phyloP scores from a whole-genome alignment of 139 green algal genomes.

The Diplosphaera chodatii region DNA sequence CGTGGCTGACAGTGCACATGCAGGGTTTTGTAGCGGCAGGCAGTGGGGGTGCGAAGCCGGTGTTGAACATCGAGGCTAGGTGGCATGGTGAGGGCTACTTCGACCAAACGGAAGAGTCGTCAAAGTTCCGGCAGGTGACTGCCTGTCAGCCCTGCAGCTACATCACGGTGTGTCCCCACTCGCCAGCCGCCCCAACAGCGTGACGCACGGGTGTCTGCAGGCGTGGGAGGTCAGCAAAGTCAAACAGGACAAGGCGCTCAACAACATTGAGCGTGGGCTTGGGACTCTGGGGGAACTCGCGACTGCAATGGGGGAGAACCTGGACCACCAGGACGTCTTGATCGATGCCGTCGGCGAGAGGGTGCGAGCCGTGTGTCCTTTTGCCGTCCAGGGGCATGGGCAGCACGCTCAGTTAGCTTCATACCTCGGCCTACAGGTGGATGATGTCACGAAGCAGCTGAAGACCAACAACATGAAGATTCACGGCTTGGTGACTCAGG shows the following conservation, averaged over 20 bases:
- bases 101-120: conserved; percentile 46
- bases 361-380: no score
- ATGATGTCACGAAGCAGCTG: conserved; percentile 61
- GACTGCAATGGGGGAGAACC: conserved; percentile 61
- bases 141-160: not conserved
- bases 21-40: conserved; percentile 1
- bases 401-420: no score
- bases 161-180: no score
- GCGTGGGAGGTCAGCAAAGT: conserved; percentile 54
- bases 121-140: conserved; percentile 45
- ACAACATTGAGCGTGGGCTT: conserved; percentile 66
- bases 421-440: conserved; percentile 51
- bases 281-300: conserved; percentile 66
- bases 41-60: conserved; percentile 7
- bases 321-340: conserved; percentile 71
- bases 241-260: conserved; percentile 67
- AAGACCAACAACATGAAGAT: conserved; percentile 79
- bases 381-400: no score
- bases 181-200: no score
- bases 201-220: no score
- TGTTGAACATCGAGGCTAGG: conserved; percentile 5
- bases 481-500: conserved; percentile 63
- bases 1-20: not conserved
- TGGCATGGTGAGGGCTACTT: conserved; percentile 25
- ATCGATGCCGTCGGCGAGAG: conserved; percentile 73